A percentile compares a stretch with the other conserved stretches of the same genome.
These are phyloP conservation scores for Auricularia cornea DNA, from an alignment of 768 basidiomycete species.

Conservation along the genomic window DNA sequence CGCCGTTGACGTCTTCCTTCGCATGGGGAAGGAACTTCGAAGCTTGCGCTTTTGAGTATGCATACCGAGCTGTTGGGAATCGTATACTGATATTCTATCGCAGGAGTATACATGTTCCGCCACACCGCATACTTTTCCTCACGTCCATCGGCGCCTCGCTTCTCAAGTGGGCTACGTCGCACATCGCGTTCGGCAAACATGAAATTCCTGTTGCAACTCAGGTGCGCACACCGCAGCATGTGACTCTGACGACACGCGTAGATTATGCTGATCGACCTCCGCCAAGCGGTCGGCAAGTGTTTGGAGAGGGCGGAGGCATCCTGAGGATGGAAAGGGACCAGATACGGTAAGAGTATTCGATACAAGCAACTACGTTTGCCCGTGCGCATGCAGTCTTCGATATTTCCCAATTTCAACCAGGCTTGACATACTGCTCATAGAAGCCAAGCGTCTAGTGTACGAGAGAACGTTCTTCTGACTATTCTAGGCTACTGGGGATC, in stretches of 20 bases:
- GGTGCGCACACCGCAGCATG: no score
- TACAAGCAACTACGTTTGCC: no score
- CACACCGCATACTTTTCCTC: slow-evolving; percentile 67
- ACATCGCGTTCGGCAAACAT: slow-evolving; percentile 61
- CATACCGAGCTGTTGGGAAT: no score
- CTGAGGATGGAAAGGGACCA: no score
- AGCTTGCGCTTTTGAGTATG: slow-evolving; percentile 71
- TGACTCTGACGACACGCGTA: no score
- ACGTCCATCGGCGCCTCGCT: slow-evolving; percentile 83
- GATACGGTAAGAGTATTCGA: no score
- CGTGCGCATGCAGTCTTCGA: no score
- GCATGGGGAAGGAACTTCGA: slow-evolving; percentile 97
- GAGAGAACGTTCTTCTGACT: no score
- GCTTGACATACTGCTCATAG: no score
- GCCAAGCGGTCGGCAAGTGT: slow-evolving; percentile 65
- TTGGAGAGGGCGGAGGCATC: slow-evolving; percentile 51
- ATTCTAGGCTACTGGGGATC: no score
- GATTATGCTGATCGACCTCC: slow-evolving; percentile 41
- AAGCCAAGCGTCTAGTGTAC: no score
- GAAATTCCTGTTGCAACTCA: slow-evolving; percentile 69
- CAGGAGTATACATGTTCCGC: slow-evolving; percentile 46
- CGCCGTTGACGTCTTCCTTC: slow-evolving; percentile 73
- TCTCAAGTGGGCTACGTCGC: slow-evolving; percentile 79
- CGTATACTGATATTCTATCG: not conserved
- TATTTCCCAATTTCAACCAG: no score